Evolutionary conservation across 2,329 filamentous ascomycete genomes (phyloP), one percentile per base, ranked within the genome.

Genomic region (Penicillium rolfsii): DNA sequence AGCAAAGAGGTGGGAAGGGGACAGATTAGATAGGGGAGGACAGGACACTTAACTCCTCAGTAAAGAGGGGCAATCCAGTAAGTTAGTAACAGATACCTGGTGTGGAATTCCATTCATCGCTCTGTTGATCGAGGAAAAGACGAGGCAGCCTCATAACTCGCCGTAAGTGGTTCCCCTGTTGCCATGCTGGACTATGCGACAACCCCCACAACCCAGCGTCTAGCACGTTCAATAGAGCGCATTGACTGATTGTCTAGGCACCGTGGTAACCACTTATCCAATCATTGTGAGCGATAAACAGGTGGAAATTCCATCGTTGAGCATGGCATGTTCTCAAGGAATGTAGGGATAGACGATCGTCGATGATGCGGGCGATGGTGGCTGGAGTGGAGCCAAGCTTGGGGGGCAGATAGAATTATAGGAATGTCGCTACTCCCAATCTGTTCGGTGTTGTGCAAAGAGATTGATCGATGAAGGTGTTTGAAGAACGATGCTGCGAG

Each of bases 91-190:
- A 63, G 59, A 64, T 62, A 48, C 60, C 54, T 30, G 7, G 41
- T 50, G 49, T 54, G 55, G 63, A 66, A 68, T 66, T 58, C 50
- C 64, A 68, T 66, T 58, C 50, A 30, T 43, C 11, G 28, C 22
- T 28, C 36, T n/a, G 6, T 14, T 26, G 43, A 48, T 33, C 16
- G 19, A 33, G 57, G 59, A 33, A n/a, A 50, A 28, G 52, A 50
- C 30, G 19, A 41, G 53, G 56, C 57, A 55, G 38, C 53, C 49
- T 40, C 55, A 59, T 57, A 38, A 52, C 30, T 57, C 33, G 54
- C n/a, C 9, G 33, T 41, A 14, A 4, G 41, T 57, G 35, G 38
- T 40, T 28, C 28, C 12, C 22, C 26, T 38, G 33, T 46, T 33
- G 35, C 50, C 41, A 4, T 12, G 12, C 43, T 50, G 28, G 48